Percentiles rank a stretch among this genome's conserved stretches.
phyloP scores from a whole-genome alignment of 495 filamentous ascomycete species.

The Aspergillus steynii region DNA sequence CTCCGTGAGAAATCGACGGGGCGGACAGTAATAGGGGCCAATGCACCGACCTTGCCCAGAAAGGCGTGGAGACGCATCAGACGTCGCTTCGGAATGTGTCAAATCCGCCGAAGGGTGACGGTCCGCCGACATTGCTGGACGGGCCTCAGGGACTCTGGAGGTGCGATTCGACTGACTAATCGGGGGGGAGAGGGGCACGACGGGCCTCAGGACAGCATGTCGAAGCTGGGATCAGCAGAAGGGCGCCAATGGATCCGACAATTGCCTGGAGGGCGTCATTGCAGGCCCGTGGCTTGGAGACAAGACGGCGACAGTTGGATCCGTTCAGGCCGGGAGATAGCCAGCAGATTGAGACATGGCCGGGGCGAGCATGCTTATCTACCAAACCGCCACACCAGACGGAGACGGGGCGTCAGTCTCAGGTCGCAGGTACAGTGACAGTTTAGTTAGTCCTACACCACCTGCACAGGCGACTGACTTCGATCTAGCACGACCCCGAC shows the following conservation, averaged over 20 bases:
- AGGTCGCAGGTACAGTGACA: background rate
- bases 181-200: background rate
- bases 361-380: conserved; percentile 9
- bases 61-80: conserved; percentile 6
- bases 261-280: conserved; percentile 25
- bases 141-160: conserved; percentile 4
- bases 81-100: conserved; percentile 11
- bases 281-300: conserved; percentile 12
- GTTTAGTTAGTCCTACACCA: background rate
- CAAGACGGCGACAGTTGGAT: background rate
- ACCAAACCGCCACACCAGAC: background rate
- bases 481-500: conserved; percentile 3
- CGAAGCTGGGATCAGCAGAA: conserved; percentile 24
- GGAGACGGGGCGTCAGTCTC: background rate
- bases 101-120: conserved; percentile 20
- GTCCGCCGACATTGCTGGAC: conserved; percentile 32
- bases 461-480: too few species aligned
- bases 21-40: background rate
- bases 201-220: conserved; percentile 28
- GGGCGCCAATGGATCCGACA: conserved; percentile 24
- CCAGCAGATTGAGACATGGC: background rate
- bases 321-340: background rate
- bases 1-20: background rate
- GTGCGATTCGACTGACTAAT: conserved; percentile 15
- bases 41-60: background rate